Conservation (phyloP, 305 asterid species). For the Fraxinus angustifolia region DNA sequence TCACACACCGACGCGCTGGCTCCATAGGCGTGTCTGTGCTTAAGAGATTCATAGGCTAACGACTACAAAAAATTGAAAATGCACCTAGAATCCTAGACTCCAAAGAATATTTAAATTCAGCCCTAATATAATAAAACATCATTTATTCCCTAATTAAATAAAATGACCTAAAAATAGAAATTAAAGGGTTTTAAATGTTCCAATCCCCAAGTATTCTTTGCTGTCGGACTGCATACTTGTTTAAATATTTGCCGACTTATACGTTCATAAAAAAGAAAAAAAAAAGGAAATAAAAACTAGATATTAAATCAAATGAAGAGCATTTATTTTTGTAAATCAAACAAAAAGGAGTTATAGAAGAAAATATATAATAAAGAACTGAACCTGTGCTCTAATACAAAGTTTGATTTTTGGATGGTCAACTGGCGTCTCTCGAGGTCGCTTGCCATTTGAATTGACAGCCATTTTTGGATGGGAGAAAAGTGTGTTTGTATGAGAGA, state of each 20-base stretch:
- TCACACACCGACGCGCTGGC: neutral
- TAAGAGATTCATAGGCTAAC: neutral
- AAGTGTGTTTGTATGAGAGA: neutral
- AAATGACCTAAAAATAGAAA: neutral
- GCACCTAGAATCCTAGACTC: neutral
- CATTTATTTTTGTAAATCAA: neutral
- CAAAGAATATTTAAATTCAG: neutral
- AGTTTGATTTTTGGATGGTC: neutral
- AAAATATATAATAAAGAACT: neutral
- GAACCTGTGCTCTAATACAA: slow-evolving; percentile 5
- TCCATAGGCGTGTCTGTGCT: neutral
- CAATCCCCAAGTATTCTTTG: neutral
- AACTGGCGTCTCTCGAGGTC: neutral
- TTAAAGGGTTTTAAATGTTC: neutral
- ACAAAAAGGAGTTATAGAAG: neutral
- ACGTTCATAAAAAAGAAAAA: neutral
- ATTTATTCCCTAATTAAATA: neutral
- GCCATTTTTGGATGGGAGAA: neutral
- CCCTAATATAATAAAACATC: neutral
- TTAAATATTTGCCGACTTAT: neutral
- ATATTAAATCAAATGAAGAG: neutral
- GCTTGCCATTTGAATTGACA: neutral
- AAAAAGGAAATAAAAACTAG: neutral
- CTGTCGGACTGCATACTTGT: neutral
- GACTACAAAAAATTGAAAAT: neutral